Conservation (phyloP, 148 eudicot genomes). For the Heliamphora exappendiculata region DNA sequence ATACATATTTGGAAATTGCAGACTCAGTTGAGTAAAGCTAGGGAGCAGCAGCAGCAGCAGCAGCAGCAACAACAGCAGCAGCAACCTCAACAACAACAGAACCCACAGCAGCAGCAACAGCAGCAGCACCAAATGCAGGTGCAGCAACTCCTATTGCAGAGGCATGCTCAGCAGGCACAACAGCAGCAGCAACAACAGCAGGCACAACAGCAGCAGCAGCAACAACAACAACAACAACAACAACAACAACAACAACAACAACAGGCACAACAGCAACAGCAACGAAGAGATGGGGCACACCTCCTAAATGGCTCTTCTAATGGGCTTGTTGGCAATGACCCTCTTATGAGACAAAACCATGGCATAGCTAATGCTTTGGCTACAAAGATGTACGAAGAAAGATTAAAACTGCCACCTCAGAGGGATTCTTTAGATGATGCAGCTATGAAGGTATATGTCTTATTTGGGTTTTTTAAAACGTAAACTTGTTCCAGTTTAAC, state of each 20-base stretch:
- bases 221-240: conserved; percentile 27
- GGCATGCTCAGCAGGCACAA: conserved; percentile 18
- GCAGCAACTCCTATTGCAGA: conserved; percentile 9
- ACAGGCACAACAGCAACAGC: conserved; percentile 34
- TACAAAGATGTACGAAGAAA: conserved; percentile 53
- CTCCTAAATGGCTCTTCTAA: conserved; percentile 38
- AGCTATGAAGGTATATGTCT: conserved; percentile 35
- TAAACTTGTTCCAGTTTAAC: background rate
- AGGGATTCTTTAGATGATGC: conserved; percentile 54
- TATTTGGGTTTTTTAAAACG: background rate
- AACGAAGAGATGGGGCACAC: conserved; percentile 47
- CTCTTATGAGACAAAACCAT: conserved; percentile 41
- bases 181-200: conserved; percentile 40
- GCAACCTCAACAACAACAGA: conserved; percentile 35
- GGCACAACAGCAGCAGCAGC: conserved; percentile 23
- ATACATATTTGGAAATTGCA: conserved; percentile 1
- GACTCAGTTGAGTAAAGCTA: conserved; percentile 51
- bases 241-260: conserved; percentile 41
- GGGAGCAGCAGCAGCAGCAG: conserved; percentile 44
- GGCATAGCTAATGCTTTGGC: conserved; percentile 54
- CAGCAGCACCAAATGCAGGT: conserved; percentile 23
- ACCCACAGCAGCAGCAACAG: conserved; percentile 33
- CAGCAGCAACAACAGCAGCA: conserved; percentile 39
- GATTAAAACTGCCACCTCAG: conserved; percentile 45
- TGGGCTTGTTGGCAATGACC: conserved; percentile 43